Evolutionary conservation across 2,329 filamentous ascomycete species (phyloP).

Genomic region (Microcyclosporella mali): DNA sequence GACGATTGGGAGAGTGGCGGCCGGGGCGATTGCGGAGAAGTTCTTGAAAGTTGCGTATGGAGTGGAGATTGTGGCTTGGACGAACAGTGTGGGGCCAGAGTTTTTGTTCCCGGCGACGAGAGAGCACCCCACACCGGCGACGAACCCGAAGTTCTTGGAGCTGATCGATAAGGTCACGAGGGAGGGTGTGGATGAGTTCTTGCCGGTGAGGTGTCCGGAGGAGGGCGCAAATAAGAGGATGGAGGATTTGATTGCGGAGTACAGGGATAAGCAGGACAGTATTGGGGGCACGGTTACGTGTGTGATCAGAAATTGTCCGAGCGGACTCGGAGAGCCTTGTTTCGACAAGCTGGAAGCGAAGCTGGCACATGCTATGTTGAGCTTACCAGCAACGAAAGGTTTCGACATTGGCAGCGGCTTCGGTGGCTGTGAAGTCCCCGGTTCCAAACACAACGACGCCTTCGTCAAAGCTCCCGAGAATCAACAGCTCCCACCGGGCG

Average conservation of each 20-base stretch:
- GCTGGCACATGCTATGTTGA: conserved; percentile 89
- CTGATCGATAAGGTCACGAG: conserved; percentile 68
- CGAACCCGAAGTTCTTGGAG: conserved; percentile 71
- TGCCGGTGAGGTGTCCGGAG: conserved; percentile 84
- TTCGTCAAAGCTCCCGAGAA: conserved; percentile 59
- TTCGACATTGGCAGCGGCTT: conserved; percentile 96
- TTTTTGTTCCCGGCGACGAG: conserved; percentile 69
- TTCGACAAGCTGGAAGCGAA: conserved; percentile 94
- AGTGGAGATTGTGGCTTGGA: conserved; percentile 87
- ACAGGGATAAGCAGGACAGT: conserved; percentile 73
- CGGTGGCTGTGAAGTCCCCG: conserved; percentile 74
- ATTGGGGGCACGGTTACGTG: conserved; percentile 95
- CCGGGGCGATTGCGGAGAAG: conserved; percentile 88
- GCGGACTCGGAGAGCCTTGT: conserved; percentile 83
- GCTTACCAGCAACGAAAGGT: conserved; percentile 88
- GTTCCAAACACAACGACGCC: conserved; percentile 86
- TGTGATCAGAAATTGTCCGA: conserved; percentile 78
- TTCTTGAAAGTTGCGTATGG: conserved; percentile 75
- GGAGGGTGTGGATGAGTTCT: conserved; percentile 69
- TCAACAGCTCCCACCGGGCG: conserved; percentile 24
- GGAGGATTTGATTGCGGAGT: conserved; percentile 71
- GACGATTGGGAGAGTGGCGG: conserved; percentile 85
- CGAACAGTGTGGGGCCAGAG: conserved; percentile 73
- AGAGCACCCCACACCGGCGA: conserved; percentile 61
- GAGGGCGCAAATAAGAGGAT: conserved; percentile 59